phyloP scores from a whole-genome alignment of 176 grass and related monocot species.

The Carex pumila region DNA sequence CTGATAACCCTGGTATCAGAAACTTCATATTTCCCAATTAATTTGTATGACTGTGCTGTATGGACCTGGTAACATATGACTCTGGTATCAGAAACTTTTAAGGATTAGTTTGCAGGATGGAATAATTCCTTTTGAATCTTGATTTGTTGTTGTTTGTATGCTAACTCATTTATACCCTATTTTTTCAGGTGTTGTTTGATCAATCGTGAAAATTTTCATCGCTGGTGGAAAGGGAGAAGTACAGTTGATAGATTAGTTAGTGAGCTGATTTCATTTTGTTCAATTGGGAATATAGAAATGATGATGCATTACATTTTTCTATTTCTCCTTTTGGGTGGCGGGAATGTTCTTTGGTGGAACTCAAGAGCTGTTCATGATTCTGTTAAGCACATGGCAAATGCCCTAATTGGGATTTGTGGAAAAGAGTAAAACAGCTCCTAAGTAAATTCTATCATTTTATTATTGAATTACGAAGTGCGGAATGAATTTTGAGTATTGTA shows the following conservation, averaged over 20 bases:
- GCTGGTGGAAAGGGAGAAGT: neutral
- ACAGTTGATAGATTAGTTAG: slow-evolving; percentile 17
- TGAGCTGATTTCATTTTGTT: slow-evolving; percentile 25
- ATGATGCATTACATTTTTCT: slow-evolving; percentile 8
- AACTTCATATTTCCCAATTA: neutral
- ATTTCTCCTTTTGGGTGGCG: slow-evolving; percentile 9
- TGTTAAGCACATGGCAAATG: neutral
- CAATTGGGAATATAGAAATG: slow-evolving; percentile 16
- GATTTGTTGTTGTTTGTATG: neutral
- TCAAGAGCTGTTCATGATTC: neutral
- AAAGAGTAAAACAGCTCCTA: neutral
- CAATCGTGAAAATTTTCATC: neutral
- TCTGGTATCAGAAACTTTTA: neutral
- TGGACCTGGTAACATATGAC: neutral
- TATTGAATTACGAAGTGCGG: neutral
- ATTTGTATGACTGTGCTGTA: neutral
- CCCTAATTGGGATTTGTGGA: neutral
- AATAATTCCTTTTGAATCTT: neutral
- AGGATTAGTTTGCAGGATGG: neutral
- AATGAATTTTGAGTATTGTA: neutral
- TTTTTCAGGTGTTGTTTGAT: neutral
- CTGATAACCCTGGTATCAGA: neutral
- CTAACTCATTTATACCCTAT: neutral
- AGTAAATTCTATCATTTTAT: neutral
- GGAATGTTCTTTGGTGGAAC: neutral